Evolutionary conservation across 2,329 filamentous ascomycete genomes (phyloP).

Genomic region (Alternaria infectoria): DNA sequence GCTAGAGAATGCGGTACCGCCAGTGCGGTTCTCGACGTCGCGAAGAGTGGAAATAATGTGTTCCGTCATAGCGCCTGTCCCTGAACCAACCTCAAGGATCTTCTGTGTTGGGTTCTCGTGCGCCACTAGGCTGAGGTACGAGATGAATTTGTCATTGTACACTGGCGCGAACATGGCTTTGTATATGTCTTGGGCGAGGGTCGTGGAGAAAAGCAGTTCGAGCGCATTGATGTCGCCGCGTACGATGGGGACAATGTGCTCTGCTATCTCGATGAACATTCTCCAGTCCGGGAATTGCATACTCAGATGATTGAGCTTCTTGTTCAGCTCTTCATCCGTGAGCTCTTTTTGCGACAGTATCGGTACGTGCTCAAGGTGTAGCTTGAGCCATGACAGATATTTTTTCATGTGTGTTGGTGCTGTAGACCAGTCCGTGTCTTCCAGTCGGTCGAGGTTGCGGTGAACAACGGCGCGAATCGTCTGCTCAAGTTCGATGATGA

Average conservation of each 20-base stretch:
- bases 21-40: not conserved
- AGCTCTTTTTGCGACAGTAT: not conserved
- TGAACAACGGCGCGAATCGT: not conserved
- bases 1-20: not conserved
- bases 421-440: not conserved
- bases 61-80: not conserved
- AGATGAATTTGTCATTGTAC: not conserved
- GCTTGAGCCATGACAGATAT: not conserved
- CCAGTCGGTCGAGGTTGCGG: not conserved
- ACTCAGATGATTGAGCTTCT: not conserved
- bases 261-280: not conserved
- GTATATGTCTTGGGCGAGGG: not conserved
- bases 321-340: not conserved
- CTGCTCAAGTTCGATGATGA: not conserved
- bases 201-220: not conserved
- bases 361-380: not conserved
- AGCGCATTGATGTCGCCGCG: not conserved
- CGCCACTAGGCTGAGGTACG: not conserved
- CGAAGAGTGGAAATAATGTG: not conserved
- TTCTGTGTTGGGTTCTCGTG: not conserved
- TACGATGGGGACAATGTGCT: not conserved
- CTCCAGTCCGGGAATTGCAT: not conserved
- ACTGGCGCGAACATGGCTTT: not conserved
- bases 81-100: not conserved
- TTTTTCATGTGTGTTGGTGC: not conserved